These are phyloP conservation scores for Salvia rosmarinus DNA, from an alignment of 257 asterid genomes.

Conservation along the genomic window DNA sequence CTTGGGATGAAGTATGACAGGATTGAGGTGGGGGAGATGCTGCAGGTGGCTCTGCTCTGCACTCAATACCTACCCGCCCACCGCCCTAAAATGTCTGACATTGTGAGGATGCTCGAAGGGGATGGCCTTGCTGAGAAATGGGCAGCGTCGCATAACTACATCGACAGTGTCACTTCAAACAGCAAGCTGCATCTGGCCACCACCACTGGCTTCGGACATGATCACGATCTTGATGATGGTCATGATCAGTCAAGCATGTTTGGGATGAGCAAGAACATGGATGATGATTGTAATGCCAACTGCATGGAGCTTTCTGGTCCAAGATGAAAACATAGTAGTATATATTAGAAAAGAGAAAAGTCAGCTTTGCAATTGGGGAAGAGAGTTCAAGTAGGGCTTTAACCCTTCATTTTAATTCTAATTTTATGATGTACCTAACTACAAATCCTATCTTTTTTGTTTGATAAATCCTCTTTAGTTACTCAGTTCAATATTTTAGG, in stretches of 20 bases:
- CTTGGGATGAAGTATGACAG: slow-evolving; percentile 67
- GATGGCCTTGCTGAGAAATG: slow-evolving; percentile 94
- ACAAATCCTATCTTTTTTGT: slow-evolving; percentile 10
- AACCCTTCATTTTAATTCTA: slow-evolving; percentile 17
- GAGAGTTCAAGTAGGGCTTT: slow-evolving; percentile 28
- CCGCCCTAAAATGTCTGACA: slow-evolving; percentile 92
- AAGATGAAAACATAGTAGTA: slow-evolving; percentile 43
- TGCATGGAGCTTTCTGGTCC: slow-evolving; percentile 99
- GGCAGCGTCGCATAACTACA: slow-evolving; percentile 76
- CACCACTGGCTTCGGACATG: slow-evolving; percentile 30
- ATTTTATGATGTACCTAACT: slow-evolving; percentile 36
- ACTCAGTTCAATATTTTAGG: background rate
- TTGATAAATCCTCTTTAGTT: too few relatives aligned
- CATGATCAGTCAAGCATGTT: slow-evolving; percentile 54
- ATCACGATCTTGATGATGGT: slow-evolving; percentile 18
- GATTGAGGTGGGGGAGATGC: slow-evolving; percentile 87
- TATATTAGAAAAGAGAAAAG: slow-evolving; percentile 13
- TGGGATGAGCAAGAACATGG: slow-evolving; percentile 60
- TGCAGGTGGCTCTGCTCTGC: slow-evolving; percentile 89
- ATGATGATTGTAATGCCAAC: slow-evolving; percentile 74
- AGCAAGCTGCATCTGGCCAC: slow-evolving; percentile 30
- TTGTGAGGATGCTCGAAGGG: slow-evolving; percentile 91
- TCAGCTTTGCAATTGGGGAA: slow-evolving; percentile 8
- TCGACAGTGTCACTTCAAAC: slow-evolving; percentile 30
- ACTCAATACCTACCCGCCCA: slow-evolving; percentile 77